Evolutionary conservation across 169 alveolate species (phyloP).

Genomic region (Ichthyophthirius multifiliis): DNA sequence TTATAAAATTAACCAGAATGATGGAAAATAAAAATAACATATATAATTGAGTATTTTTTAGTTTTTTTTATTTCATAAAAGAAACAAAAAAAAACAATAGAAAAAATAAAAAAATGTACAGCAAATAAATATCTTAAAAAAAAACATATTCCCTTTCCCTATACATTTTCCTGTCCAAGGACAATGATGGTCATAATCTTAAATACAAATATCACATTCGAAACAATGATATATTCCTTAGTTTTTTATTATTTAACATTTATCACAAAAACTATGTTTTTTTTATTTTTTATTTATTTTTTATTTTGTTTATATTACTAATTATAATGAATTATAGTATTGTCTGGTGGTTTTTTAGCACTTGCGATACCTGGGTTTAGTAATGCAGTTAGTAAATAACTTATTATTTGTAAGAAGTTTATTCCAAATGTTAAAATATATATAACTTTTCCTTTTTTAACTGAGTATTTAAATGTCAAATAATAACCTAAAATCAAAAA

Average conservation of each 20-base stretch:
- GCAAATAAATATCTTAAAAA: conserved; percentile 48
- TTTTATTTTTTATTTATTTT: neutral
- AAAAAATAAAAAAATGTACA: conserved; percentile 22
- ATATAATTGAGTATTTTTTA: too few species aligned
- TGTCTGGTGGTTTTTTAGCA: neutral
- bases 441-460: too few species aligned
- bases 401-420: too few species aligned
- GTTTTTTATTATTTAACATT: conserved; percentile 56
- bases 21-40: too few species aligned
- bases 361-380: conserved; percentile 50
- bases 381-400: conserved; percentile 40
- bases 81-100: neutral
- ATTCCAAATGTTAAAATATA: too few species aligned
- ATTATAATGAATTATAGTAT: neutral
- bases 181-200: conserved; percentile 74
- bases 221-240: conserved; percentile 68
- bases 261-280: conserved; percentile 12
- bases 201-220: conserved; percentile 49
- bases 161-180: conserved; percentile 82
- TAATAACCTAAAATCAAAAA: too few species aligned
- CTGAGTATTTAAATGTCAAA: too few species aligned
- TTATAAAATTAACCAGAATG: too few species aligned
- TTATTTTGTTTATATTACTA: too few species aligned
- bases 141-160: conserved; percentile 55
- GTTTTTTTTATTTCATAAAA: neutral